Conservation (phyloP, 371 early-diverging fungal genomes). For the Funneliformis caledonium region DNA sequence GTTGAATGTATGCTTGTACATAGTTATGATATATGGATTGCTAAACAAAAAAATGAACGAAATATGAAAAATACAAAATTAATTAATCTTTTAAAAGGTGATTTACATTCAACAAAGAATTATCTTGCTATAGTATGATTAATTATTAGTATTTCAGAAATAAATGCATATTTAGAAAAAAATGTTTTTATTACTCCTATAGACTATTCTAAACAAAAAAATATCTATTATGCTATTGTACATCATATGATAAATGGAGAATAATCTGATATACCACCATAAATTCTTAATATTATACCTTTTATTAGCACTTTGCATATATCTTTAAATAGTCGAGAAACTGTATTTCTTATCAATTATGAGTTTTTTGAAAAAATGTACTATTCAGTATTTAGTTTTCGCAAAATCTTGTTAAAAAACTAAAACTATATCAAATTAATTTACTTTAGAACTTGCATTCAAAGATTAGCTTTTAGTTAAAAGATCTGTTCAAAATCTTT, state of each 20-base stretch:
- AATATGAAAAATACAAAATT: too few relatives aligned
- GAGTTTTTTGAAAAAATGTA: conserved; percentile 5
- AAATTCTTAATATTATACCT: conserved; percentile 19
- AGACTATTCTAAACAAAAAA: too few relatives aligned
- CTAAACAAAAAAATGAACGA: too few relatives aligned
- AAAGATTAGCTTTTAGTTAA: not conserved
- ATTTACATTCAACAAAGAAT: not conserved
- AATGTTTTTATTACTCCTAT: not conserved
- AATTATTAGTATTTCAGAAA: too few relatives aligned
- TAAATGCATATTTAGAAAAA: not conserved
- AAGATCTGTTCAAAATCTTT: not conserved
- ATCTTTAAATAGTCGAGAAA: conserved; percentile 10
- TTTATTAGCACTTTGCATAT: conserved; percentile 18
- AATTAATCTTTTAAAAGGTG: not conserved
- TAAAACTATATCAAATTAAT: too few relatives aligned
- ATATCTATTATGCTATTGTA: not conserved
- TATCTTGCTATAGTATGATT: not conserved
- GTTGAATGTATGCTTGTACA: not conserved
- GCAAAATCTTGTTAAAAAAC: too few relatives aligned
- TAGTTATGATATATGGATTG: too few relatives aligned
- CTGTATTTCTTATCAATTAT: conserved; percentile 14
- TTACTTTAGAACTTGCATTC: too few relatives aligned
- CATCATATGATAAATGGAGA: not conserved
- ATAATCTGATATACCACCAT: not conserved
- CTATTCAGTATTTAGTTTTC: not conserved